These are phyloP conservation scores for Magnusiomyces paraingens DNA, from an alignment of 1,139 yeast species.

Conservation along the genomic window DNA sequence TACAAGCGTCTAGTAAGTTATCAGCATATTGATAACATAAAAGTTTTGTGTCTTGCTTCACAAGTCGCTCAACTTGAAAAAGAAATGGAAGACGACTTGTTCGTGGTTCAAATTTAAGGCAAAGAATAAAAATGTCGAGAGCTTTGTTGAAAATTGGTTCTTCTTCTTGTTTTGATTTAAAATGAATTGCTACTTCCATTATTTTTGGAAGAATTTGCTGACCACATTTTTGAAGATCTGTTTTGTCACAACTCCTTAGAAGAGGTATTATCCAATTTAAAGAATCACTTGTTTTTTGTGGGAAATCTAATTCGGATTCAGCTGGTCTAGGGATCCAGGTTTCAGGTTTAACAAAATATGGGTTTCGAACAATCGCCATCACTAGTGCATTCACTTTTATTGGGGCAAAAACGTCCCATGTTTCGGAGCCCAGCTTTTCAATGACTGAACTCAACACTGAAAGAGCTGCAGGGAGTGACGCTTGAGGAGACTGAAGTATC, in stretches of 20 bases:
- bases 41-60: slow-evolving; percentile 12
- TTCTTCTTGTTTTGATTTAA: slow-evolving; percentile 9
- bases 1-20: slow-evolving; percentile 10
- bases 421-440: slow-evolving; percentile 9
- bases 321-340: slow-evolving; percentile 7
- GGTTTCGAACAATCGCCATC: slow-evolving; percentile 12
- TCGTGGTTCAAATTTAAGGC: slow-evolving; percentile 11
- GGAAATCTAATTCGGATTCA: background rate
- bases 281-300: slow-evolving; percentile 11
- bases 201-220: slow-evolving; percentile 11
- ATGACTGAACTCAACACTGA: slow-evolving; percentile 8
- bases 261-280: slow-evolving; percentile 15
- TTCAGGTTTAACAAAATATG: slow-evolving; percentile 6
- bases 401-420: slow-evolving; percentile 14
- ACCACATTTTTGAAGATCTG: slow-evolving; percentile 13
- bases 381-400: slow-evolving; percentile 10
- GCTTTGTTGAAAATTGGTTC: slow-evolving; percentile 9
- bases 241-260: slow-evolving; percentile 15
- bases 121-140: slow-evolving; percentile 11
- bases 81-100: slow-evolving; percentile 12
- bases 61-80: slow-evolving; percentile 14
- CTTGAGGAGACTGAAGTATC: slow-evolving; percentile 9
- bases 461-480: slow-evolving; percentile 11
- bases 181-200: background rate
- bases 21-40: slow-evolving; percentile 11